phyloP scores from a whole-genome alignment of 1,284 basidiomycete genomes.

The Ceratobasidium papillatum region DNA sequence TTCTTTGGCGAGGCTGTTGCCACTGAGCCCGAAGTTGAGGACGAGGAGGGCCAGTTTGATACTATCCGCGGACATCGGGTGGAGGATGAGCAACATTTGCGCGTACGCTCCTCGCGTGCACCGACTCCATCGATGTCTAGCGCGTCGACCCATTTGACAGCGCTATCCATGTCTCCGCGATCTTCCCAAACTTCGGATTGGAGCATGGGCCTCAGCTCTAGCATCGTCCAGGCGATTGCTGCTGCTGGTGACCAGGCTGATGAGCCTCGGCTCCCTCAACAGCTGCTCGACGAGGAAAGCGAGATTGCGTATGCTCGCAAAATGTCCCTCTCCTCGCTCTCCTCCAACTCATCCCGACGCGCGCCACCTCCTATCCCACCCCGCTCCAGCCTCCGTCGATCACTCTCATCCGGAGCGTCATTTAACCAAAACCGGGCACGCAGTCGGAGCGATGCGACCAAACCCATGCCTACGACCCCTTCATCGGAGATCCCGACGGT shows the following conservation, averaged over 20 bases:
- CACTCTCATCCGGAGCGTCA: background rate
- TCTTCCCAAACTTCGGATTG: constrained; percentile 35
- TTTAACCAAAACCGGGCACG: background rate
- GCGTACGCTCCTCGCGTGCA: constrained; percentile 8
- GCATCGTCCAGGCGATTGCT: constrained; percentile 15
- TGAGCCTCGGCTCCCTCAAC: background rate
- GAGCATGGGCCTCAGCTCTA: constrained; percentile 29
- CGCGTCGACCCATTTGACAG: constrained; percentile 14
- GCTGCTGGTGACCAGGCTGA: background rate
- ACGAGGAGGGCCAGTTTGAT: constrained; percentile 12
- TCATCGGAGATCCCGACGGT: background rate
- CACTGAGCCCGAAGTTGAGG: background rate
- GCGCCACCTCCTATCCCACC: constrained; percentile 26
- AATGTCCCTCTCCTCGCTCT: constrained; percentile 33
- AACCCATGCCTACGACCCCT: background rate
- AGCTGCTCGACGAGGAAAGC: constrained; percentile 13
- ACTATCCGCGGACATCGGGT: constrained; percentile 1
- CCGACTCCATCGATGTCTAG: constrained; percentile 34
- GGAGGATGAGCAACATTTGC: background rate
- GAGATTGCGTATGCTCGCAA: constrained; percentile 32
- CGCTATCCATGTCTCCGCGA: constrained; percentile 14
- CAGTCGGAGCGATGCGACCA: background rate
- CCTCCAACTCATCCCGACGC: constrained; percentile 21
- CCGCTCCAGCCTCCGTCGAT: constrained; percentile 24
- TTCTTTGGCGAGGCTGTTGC: constrained; percentile 10